Evolutionary conservation across 257 asterid species (phyloP), one percentile per base, ranked within the genome.

Genomic region (Capsicum baccatum): DNA sequence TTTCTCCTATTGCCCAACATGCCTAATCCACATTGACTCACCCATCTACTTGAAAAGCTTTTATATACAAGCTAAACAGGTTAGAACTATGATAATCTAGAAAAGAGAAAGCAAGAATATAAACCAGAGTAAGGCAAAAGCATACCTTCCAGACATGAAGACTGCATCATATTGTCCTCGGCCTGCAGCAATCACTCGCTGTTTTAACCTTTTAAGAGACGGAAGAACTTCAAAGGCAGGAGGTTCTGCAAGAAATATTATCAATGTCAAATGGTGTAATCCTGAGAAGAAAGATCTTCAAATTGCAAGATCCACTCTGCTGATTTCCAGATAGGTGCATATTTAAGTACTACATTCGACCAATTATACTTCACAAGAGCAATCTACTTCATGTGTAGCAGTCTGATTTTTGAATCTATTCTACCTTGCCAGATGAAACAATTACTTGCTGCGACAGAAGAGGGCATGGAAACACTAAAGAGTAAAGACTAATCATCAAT

Each of bases 181-280:
- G 42, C 99, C 96, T 11, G 97, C 99, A 33, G 95, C 96, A 69
- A 86, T 81, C 67, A 96, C 88, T 39, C 98, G 97, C 63, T 93
- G 94, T 85, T 96, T 96, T 83, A 96, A 84, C 87, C 96, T 94
- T 88, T 91, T 92, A 62, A 96, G 91, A 35, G 98, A 93, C 15
- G 99, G 98, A 83, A 96, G 96, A 55, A 96, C 95, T 78, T 94
- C 98, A 83, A 96, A 96, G 82, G 98, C 99, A 21, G 99, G 99
- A 85, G 87, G 89, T 89, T 96, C 99, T 96, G 89, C 85, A 86
- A 85, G 5, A 79, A 82, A 78, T 59, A 84, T 52, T 57, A 39
- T 47, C 60, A 42, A 79, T 47, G 26, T 88, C 74, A 70, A 60
- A 68, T 15, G 14, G 48, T 14, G 9, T 8, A 52, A 76, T 14